Evolutionary conservation across 495 filamentous ascomycete species (phyloP), one percentile per base, ranked within the genome.

Genomic region (Pyronema domesticum): DNA sequence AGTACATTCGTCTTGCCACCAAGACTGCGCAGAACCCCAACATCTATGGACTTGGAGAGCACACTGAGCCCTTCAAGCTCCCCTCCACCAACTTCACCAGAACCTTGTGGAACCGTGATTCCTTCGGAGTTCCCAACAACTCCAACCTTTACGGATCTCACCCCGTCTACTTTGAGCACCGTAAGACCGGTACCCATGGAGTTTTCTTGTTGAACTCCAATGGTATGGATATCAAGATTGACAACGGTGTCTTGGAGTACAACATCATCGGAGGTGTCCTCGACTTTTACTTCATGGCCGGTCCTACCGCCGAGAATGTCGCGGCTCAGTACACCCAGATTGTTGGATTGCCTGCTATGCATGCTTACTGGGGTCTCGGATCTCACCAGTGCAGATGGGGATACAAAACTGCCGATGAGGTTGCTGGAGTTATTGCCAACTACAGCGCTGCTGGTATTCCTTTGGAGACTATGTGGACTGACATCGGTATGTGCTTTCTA

Each of bases 401-500:
- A 33, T 88, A 87, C 63, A 73, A 70, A 34, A 84, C 89, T 69
- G 75, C 80, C 46, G 88, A 76, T 57, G 79, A 85, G 36, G 77
- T 91, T 33, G 85, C 85, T 19, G 86, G 85, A 59, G 83, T 81
- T 1, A 78, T 91, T 19, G 76, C 79, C 47, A 93, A 91, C 65
- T 91, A 93, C 69, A 81, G 76, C 54, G 64, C 71, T 33, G 85
- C 86, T 9, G 67, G 68, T 7, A 93, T 93, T 57, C 86, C 86
- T 0, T 69, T 94, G 7, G 86, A 94, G 66, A 87, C 83, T 0
- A 85, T 88, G 79, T 93, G 86, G 86, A 89, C 82, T 4, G 85
- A 89, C 61, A 89, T 89, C 48, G 79, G 23, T 30, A 30, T 30
- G 23, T 30, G 23, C 23, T 30, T 30, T 30, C 23, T 30, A 5